These are phyloP conservation scores for Fraxinus velutina DNA, from an alignment of 305 asterid species.

Conservation along the genomic window DNA sequence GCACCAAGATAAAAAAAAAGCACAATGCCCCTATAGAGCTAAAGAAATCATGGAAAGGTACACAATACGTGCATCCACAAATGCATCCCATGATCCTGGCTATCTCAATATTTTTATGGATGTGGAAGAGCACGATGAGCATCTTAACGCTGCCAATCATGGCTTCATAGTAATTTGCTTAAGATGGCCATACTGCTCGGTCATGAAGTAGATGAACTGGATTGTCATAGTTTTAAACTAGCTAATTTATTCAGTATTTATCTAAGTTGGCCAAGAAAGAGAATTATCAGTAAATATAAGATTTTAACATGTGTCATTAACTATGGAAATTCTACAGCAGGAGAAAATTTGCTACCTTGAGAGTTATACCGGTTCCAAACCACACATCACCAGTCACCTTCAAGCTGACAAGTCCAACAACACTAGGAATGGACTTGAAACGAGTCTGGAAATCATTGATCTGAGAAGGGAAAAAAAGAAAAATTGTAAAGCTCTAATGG, in stretches of 20 bases:
- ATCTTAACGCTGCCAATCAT: background rate
- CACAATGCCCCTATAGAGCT: background rate
- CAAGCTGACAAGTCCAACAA: conserved; percentile 78
- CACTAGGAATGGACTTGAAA: conserved; percentile 75
- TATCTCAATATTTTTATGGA: background rate
- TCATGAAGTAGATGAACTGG: background rate
- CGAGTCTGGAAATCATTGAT: conserved; percentile 59
- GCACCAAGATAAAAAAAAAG: background rate
- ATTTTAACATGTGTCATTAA: background rate
- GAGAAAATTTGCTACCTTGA: conserved; percentile 51
- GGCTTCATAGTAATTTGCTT: background rate
- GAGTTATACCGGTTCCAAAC: conserved; percentile 70
- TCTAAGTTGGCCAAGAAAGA: background rate
- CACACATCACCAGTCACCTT: conserved; percentile 88
- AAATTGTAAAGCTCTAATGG: conserved; percentile 13
- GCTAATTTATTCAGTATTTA: background rate
- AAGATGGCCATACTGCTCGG: background rate
- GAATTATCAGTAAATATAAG: background rate
- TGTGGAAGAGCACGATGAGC: background rate
- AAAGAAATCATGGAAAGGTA: background rate
- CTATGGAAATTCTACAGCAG: conserved; percentile 5
- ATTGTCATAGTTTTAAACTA: background rate
- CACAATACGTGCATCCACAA: background rate
- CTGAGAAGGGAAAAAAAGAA: conserved; percentile 32
- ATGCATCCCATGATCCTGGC: background rate